phyloP scores from a whole-genome alignment of 164 flowering plant genomes.

The Litsea cubeba region DNA sequence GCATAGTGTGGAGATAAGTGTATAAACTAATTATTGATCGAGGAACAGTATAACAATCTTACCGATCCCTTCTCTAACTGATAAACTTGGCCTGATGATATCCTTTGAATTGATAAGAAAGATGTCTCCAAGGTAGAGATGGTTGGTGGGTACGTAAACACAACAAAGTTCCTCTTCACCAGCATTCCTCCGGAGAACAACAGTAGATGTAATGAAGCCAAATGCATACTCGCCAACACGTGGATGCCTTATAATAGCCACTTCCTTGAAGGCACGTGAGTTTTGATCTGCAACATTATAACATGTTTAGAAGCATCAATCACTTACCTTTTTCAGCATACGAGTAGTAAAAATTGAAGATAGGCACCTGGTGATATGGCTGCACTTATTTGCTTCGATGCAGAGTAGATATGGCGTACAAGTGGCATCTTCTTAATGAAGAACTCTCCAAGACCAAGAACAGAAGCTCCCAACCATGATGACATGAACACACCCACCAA shows the following conservation, averaged over 20 bases:
- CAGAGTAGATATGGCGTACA: constrained; percentile 41
- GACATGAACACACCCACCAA: constrained; percentile 53
- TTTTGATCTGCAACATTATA: constrained; percentile 31
- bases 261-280: constrained; percentile 64
- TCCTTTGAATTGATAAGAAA: constrained; percentile 46
- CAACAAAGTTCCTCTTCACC: constrained; percentile 48
- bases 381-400: constrained; percentile 52
- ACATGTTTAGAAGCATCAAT: background rate
- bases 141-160: constrained; percentile 63
- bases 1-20: too few species aligned
- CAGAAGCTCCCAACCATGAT: constrained; percentile 52
- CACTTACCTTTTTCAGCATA: background rate
- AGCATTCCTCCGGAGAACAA: constrained; percentile 32
- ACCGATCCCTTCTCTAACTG: constrained; percentile 61
- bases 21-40: too few species aligned
- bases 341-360: background rate
- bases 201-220: constrained; percentile 59
- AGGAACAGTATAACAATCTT: constrained; percentile 1
- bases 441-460: constrained; percentile 47
- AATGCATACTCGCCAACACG: constrained; percentile 63
- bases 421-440: constrained; percentile 51
- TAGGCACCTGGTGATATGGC: constrained; percentile 50
- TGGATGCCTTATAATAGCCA: constrained; percentile 65
- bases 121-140: constrained; percentile 53
- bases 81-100: constrained; percentile 47